Base-by-base conservation (phyloP, 2,329 filamentous ascomycete species). In the Trichophyton verrucosum region DNA sequence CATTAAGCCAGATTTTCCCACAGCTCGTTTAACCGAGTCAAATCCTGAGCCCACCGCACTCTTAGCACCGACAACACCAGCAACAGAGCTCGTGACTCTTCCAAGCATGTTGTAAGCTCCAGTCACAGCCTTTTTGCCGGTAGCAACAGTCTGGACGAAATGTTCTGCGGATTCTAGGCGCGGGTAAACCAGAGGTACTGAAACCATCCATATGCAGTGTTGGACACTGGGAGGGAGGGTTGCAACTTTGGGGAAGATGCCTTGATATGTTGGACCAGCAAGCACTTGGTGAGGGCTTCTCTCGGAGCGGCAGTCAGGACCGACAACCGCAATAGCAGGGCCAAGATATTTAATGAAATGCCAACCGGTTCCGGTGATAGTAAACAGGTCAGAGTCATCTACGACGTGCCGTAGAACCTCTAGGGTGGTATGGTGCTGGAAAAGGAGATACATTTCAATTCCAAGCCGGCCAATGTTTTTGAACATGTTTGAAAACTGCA, bases 261-360 rank as follows among this genome's bases (percentile, higher is more conserved):
- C 94, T 74, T 99, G 94, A 71, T 99, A 99, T 0, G 94, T 97
- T 51, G 91, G 91, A 0, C 94, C 94, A 3, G 92, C 92, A 81
- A 99, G 87, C 60, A 99, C 94, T 68, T 95, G 90, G 63, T 86
- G 86, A 63, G 90, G 89, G 59, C 88, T 96, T 58, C 94, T 81
- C 75, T 99, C 94, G 3, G 91, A 96, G 59, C 94, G 85, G 66
- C 91, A 92, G 73, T 99, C 94, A 1, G 89, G 87, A 0, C 92
- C 94, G 58, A 96, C 86, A 0, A 95, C 87, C 0, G 90, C 91
- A 11, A 99, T 86, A 3, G 89, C 89, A 0, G 94, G 94, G 0
- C 94, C 94, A 4, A 99, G 83, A 68, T 88, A 96, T 75, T 99
- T 99, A 75, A 99, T 84, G 73, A 97, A 99, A 74, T 99, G 94